Evolutionary conservation across 176 grass and related monocot genomes (phyloP).

Genomic region (Zizania latifolia): DNA sequence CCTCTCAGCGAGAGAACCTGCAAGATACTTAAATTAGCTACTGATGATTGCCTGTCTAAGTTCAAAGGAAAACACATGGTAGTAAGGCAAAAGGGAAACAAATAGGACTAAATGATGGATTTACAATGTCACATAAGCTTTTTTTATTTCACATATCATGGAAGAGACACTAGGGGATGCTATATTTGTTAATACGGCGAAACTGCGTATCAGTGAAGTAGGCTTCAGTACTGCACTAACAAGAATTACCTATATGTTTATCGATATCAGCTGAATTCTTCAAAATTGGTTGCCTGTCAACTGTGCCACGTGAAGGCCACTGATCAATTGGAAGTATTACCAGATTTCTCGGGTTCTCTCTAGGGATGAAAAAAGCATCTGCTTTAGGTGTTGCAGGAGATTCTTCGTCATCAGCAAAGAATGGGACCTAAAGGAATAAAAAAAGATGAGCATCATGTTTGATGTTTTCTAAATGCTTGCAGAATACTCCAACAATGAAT

Average conservation of each 20-base stretch:
- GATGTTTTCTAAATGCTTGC: conserved; percentile 1
- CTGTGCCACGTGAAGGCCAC: conserved; percentile 40
- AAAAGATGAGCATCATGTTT: background rate
- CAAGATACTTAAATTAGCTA: conserved; percentile 14
- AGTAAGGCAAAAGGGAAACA: conserved; percentile 10
- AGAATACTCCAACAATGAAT: background rate
- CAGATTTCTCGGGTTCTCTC: conserved; percentile 89
- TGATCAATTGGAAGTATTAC: conserved; percentile 85
- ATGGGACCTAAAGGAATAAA: conserved; percentile 56
- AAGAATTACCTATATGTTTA: conserved; percentile 47
- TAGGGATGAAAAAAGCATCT: conserved; percentile 81
- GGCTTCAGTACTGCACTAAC: background rate
- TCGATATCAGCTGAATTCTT: conserved; percentile 36
- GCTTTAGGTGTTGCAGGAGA: conserved; percentile 74
- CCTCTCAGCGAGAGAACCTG: conserved; percentile 33
- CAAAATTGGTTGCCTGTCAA: conserved; percentile 23
- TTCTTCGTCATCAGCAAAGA: conserved; percentile 79
- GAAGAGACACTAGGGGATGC: background rate
- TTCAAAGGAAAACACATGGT: background rate
- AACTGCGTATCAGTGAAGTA: background rate
- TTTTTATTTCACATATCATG: background rate
- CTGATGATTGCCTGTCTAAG: background rate
- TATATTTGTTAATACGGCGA: background rate
- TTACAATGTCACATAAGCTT: background rate
- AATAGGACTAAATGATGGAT: background rate